Base-by-base conservation (phyloP, 495 filamentous ascomycete species). In the Penicillium daleae region DNA sequence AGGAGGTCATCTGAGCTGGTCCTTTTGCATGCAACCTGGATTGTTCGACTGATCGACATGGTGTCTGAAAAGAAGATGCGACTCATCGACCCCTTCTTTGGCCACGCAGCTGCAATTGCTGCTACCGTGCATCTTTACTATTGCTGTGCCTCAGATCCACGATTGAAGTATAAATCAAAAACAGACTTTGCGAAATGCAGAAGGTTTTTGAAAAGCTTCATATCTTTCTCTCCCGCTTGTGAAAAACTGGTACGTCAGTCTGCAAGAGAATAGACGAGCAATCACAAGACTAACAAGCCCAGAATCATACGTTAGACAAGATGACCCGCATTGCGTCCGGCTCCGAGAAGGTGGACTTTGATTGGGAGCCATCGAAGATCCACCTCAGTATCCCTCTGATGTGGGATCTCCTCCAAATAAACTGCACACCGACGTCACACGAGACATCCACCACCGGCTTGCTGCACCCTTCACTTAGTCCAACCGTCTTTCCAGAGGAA, bases 41-140 rank as follows among this genome's bases (percentile, higher is more conserved):
- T 81, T 49, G 78, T 81, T 26, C 76, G 78, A n/a, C 71, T 81
- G 67, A 80, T 81, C 49, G 78, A 81, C 57, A 81, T 81, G 78
- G 75, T 80, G 8, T 67, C 72, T 6, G 78, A 81, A 29, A 80
- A 78, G 69, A 72, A 79, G 39, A 64, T 81, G 58, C 71, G 73
- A 37, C 62, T 81, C 3, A 75, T 78, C 17, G 78, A 81, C 56
- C 78, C 78, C 0, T 81, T 80, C 64, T 78, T 81, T 42, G 78
- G 75, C 21, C 78, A 81, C 39, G 69, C 70, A 12, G 78, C 77
- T 8, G 75, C 76, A 15, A 80, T 81, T 50, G 78, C 78, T 0
- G 78, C 78, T 7, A 80, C 75, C 0, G 78, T 81, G 8, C 78
- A 81, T 55, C 67, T 81, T 9, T 81, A 81, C 49, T 81, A 76